Evolutionary conservation across 495 filamentous ascomycete species (phyloP), one percentile per base, ranked within the genome.

Genomic region (Bacidia gigantensis): DNA sequence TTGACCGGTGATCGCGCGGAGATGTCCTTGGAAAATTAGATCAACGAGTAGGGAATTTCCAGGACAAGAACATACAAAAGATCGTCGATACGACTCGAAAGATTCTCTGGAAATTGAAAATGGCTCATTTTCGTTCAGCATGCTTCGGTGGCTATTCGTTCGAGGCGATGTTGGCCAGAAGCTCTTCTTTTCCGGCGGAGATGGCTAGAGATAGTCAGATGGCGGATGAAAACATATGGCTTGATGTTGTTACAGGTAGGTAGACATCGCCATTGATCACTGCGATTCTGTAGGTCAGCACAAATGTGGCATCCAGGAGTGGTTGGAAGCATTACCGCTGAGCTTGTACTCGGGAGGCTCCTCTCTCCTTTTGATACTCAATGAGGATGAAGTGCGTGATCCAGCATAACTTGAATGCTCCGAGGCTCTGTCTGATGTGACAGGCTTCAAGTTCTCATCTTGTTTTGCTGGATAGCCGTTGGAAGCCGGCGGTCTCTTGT

Each of bases 61-160:
- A n/a, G n/a, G n/a, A n/a, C n/a, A n/a, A n/a, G n/a, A n/a, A n/a
- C 84, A 51, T 76, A 94, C 89, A 71, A 98, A 98, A 53, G 92
- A 96, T 55, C 92, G 82, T 48, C 92, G 78, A 65, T 98, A 98
- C 24, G 90, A 95, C 64, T 98, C 92, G 65, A 97, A 98, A 9
- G 89, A 95, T 68, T 98, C 92, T 58, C 92, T 81, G 26, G 92
- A 95, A 67, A 98, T 98, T 49, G 84, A 87, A 67, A 98, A 98
- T 21, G 86, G 89, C 60, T 97, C 92, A 61, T 88, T 86, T 53
- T 90, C 84, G 60, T 81, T 74, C 51, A 88, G 70, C 51, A 82
- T 74, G 59, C 76, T 80, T 24, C 77, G 76, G 53, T 82, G 84
- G 62, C 82, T 85, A 7, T 84, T 84, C 1, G 81, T 78, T 32